Base-by-base conservation (phyloP, 208 protist genomes). In the Eutreptiella sp. region DNA sequence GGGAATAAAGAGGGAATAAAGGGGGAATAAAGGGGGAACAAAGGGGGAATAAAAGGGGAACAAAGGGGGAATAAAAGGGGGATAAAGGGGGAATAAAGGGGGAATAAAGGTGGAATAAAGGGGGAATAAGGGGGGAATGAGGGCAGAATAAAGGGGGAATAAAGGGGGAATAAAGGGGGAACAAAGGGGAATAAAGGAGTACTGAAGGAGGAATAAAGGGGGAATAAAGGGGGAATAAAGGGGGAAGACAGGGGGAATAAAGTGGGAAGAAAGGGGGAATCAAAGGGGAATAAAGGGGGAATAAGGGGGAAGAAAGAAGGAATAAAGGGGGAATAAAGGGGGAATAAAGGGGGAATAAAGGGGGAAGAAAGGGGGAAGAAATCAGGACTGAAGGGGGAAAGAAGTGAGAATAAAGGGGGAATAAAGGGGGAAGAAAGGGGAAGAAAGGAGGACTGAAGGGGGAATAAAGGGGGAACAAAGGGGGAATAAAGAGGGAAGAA, bases 21-120 rank as follows among this genome's bases (percentile, higher is more conserved):
- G 3, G 24, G 34, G 48, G 32, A 38, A 26, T n/a, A 3, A 53
- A 36, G 48, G 29, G 16, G 9, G 11, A 9, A 23, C 14, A 28
- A 11, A 60, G 45, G 3, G 29, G n/a, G 3, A 26, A 60, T 2
- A 26, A n/a, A 4, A 3, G 5, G 34, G 48, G 45, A 36, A 60
- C 3, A 36, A 42, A 47, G 32, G 11, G 45, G 7, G 32, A 60
- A 16, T 31, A 14, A 42, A 23, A 23, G 31, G 5, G 32, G 4
- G 26, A 9, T 28, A 60, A 11, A 50, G 45, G 26, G 32, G 21
- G 4, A 50, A 60, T 33, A 11, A n/a, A 21, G 11, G 45, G 34
- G n/a, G 26, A 42, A 60, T 47, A 21, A 3, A 4, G 16, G 11
- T 47, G 26, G 53, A 60, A 42, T 31, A 60, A 23, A 11, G 45